Evolutionary conservation across 176 grass and related monocot species (phyloP), one percentile per base, ranked within the genome.

Genomic region (Metroxylon sagu): DNA sequence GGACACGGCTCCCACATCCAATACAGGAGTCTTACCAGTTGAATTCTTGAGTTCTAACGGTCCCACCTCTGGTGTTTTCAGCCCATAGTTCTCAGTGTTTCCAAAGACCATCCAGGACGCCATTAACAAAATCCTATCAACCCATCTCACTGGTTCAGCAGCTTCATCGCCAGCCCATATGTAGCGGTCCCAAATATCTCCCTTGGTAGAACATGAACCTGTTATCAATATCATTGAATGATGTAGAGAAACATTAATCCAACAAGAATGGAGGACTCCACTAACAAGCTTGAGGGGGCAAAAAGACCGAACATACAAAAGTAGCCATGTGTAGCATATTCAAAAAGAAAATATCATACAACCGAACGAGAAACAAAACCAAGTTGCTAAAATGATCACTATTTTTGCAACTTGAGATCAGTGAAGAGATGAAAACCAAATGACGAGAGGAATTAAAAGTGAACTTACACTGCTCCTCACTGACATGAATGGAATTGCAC

Each of bases 171-270:
- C 43, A 96, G 14, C 5, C 75, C 83, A 51, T 88, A 96, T 39
- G 92, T 96, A 3, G 83, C 85, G 4, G 50, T 19, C 31, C 87
- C 92, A 60, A 90, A 80, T 75, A 90, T 88, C 71, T 96, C 78
- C 57, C 83, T 96, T 29, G 92, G 92, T n/a, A 96, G 69, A 48
- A 96, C 68, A 80, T 97, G 93, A 25, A 97, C 84, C 93, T 97
- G 59, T 26, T 57, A 43, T 31, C 30, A 31, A 6, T 31, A 31
- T 1, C 30, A 31, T 31, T 7, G 30, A 31, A 31, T 31, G 1
- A 31, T 31, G 30, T 31, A 31, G 30, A 31, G 7, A 31, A 31
- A 31, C 30, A 31, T 31, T 1, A 31, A 31, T n/a, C n/a, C 30
- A 31, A 31, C 30, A 4, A 31, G 7, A 31, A n/a, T n/a, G n/a